Conservation (phyloP, 2,329 filamentous ascomycete genomes). For the Blastomyces emzantsi region DNA sequence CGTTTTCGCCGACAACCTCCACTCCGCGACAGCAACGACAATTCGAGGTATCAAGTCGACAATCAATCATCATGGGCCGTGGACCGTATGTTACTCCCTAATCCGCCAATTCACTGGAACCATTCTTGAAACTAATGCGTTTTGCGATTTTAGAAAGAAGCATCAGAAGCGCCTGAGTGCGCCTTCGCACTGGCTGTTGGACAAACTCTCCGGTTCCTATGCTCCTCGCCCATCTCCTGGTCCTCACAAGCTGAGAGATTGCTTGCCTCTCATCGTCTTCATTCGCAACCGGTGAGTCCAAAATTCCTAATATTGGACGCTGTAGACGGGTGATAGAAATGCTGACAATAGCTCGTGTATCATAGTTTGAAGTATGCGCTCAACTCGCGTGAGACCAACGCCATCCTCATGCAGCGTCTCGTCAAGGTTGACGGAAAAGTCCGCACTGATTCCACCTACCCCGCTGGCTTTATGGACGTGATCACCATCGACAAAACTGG, state of each 20-base stretch:
- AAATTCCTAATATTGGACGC: neutral
- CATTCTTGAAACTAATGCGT: neutral
- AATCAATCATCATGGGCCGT: constrained; percentile 44
- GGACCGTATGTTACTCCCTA: constrained; percentile 46
- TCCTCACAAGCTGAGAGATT: constrained; percentile 99
- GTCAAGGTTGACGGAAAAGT: constrained; percentile 99
- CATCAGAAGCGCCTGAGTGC: constrained; percentile 99
- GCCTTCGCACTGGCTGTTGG: constrained; percentile 98
- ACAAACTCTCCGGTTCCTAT: constrained; percentile 95
- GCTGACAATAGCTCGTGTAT: constrained; percentile 12
- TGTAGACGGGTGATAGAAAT: constrained; percentile 11
- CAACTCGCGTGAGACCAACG: constrained; percentile 94
- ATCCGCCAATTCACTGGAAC: neutral
- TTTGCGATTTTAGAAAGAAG: constrained; percentile 64
- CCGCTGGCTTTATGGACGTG: constrained; percentile 98
- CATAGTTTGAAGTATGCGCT: constrained; percentile 97
- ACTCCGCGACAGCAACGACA: constrained; percentile 15
- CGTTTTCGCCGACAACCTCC: constrained; percentile 7
- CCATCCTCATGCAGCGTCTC: constrained; percentile 98
- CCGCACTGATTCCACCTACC: constrained; percentile 97
- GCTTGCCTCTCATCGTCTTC: constrained; percentile 98
- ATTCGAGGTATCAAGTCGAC: constrained; percentile 15
- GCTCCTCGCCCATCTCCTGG: constrained; percentile 62
- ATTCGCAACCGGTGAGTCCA: constrained; percentile 60
- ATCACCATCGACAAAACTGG: constrained; percentile 99